Conservation (phyloP, 176 grass and related monocot species). For the Carex kokanica region DNA sequence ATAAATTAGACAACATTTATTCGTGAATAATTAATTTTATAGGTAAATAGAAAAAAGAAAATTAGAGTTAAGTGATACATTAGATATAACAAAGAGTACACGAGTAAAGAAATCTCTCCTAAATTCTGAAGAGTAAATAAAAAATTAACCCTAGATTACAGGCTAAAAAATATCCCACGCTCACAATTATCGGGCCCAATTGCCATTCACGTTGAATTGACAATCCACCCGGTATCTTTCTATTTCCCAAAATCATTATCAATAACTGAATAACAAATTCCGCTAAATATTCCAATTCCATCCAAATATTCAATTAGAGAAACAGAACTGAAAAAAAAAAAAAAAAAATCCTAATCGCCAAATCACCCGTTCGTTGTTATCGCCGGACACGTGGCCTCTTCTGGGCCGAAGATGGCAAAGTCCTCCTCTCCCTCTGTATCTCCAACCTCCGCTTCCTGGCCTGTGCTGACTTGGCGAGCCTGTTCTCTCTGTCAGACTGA, state of each 20-base stretch:
- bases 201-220: background rate
- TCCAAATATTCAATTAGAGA: background rate
- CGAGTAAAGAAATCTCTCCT: no score
- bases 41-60: no score
- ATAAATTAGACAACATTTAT: no score
- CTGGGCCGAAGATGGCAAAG: background rate
- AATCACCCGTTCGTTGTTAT: background rate
- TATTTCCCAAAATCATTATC: background rate
- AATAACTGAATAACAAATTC: background rate
- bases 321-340: background rate
- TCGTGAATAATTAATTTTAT: no score
- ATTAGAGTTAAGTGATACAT: no score
- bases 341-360: background rate
- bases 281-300: background rate
- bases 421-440: slow-evolving; percentile 22
- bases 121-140: no score
- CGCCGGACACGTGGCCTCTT: slow-evolving; percentile 23
- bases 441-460: slow-evolving; percentile 11
- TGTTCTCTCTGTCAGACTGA: background rate
- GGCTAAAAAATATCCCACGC: background rate
- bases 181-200: slow-evolving; percentile 6
- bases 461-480: background rate
- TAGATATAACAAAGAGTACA: no score
- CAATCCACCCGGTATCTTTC: slow-evolving; percentile 2
- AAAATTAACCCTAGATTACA: no score